These are phyloP conservation scores for Hawksworthiomyces lignivorus DNA, from an alignment of 2,329 filamentous ascomycete species.

Conservation along the genomic window DNA sequence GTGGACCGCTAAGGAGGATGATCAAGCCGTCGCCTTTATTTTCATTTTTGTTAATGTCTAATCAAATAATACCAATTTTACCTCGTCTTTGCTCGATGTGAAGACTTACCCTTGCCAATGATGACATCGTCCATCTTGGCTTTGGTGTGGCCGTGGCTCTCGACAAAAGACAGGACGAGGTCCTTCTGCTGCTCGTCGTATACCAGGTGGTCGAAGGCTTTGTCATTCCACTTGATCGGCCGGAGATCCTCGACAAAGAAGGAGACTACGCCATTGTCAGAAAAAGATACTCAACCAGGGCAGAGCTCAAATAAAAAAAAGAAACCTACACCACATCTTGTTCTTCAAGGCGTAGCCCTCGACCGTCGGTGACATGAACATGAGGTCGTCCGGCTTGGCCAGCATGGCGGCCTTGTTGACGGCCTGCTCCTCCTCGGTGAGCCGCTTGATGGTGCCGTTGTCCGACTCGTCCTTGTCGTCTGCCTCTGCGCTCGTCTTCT, in stretches of 20 bases:
- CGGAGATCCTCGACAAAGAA: conserved; percentile 35
- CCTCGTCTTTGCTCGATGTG: no score
- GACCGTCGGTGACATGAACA: conserved; percentile 33
- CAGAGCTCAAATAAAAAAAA: no score
- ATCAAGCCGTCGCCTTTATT: conserved; percentile 29
- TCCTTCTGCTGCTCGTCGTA: conserved; percentile 41
- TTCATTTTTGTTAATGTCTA: not conserved
- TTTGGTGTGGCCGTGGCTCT: conserved; percentile 28
- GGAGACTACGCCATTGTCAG: conserved; percentile 12
- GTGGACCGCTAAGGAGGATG: conserved; percentile 28
- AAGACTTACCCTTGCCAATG: conserved; percentile 27
- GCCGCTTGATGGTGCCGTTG: conserved; percentile 15
- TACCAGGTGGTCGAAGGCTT: conserved; percentile 38
- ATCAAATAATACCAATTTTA: no score
- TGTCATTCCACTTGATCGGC: conserved; percentile 36
- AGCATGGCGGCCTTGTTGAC: conserved; percentile 34
- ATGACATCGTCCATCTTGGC: conserved; percentile 31
- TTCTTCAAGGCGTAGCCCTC: conserved; percentile 39
- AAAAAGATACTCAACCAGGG: not conserved
- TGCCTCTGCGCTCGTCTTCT: no score
- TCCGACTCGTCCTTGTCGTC: not conserved
- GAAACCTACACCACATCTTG: conserved; percentile 34
- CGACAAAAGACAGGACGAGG: conserved; percentile 38
- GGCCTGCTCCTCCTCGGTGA: conserved; percentile 26
- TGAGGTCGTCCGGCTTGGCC: conserved; percentile 27